Conservation (phyloP, 139 green algal genomes). For the Pseudopediastrum boryanum region DNA sequence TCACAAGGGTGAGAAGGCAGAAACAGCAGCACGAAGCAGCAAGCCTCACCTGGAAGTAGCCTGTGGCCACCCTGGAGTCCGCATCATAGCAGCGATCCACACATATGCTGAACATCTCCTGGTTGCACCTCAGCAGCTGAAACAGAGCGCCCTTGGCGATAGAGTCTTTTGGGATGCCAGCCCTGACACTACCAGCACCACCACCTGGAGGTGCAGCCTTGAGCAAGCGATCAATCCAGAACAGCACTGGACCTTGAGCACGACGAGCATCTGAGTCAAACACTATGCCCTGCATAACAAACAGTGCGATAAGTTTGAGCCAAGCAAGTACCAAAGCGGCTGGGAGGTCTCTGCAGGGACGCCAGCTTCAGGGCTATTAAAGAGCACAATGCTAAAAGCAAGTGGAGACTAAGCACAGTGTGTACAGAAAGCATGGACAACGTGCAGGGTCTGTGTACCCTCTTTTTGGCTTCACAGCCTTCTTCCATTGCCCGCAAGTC, state of each 20-base stretch:
- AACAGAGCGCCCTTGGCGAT: slow-evolving; percentile 41
- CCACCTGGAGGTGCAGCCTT: slow-evolving; percentile 10
- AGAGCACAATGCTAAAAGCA: too few relatives aligned
- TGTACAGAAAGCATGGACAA: too few relatives aligned
- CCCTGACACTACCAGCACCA: background rate
- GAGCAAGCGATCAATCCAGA: slow-evolving; percentile 53
- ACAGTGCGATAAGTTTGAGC: too few relatives aligned
- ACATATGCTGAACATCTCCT: slow-evolving; percentile 49
- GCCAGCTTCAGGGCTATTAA: too few relatives aligned
- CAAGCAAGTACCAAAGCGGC: too few relatives aligned
- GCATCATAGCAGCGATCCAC: slow-evolving; percentile 81
- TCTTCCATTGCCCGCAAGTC: too few relatives aligned
- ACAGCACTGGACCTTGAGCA: slow-evolving; percentile 48
- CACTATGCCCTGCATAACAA: slow-evolving; percentile 56
- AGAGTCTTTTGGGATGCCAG: slow-evolving; percentile 7
- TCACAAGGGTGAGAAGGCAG: too few relatives aligned
- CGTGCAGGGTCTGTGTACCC: too few relatives aligned
- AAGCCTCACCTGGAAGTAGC: slow-evolving; percentile 77
- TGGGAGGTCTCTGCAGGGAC: too few relatives aligned
- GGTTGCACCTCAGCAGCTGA: slow-evolving; percentile 48
- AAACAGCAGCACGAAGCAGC: too few relatives aligned
- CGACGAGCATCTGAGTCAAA: slow-evolving; percentile 64
- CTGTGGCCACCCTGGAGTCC: slow-evolving; percentile 55
- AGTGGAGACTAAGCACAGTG: too few relatives aligned
- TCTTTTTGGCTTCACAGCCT: too few relatives aligned